phyloP scores from a whole-genome alignment of 345 rosid genomes.

The Brassica carinata region DNA sequence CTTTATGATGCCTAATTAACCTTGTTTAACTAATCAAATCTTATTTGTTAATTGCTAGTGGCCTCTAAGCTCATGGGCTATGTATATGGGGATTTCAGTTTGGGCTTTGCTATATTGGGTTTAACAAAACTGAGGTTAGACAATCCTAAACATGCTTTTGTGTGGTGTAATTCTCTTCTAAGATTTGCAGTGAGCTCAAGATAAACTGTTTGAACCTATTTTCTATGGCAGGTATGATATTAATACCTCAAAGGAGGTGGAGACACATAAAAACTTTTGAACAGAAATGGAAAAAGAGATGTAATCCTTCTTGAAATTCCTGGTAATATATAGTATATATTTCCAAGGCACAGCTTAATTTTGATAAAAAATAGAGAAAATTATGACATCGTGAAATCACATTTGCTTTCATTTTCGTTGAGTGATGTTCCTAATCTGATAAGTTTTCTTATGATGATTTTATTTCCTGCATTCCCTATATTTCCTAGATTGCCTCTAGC shows the following conservation, averaged over 20 bases:
- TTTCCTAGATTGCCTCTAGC: conserved; percentile 15
- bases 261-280: conserved; percentile 4
- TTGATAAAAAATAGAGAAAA: background rate
- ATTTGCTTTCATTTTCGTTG: background rate
- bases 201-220: conserved; percentile 13
- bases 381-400: conserved; percentile 9
- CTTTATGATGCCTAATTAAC: conserved; percentile 13
- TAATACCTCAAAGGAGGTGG: background rate
- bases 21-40: conserved; percentile 4
- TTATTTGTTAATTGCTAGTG: conserved; percentile 17
- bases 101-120: conserved; percentile 33
- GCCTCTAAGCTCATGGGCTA: conserved; percentile 29
- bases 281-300: conserved; percentile 11
- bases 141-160: conserved; percentile 3
- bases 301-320: conserved; percentile 1
- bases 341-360: background rate
- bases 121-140: conserved; percentile 8
- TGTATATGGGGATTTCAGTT: conserved; percentile 19
- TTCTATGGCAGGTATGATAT: conserved; percentile 23
- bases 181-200: conserved; percentile 17
- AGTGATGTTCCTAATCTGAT: background rate
- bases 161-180: conserved; percentile 7
- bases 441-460: background rate
- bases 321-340: conserved; percentile 5
- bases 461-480: background rate